Percentiles rank a stretch among this genome's conserved stretches.
Conservation (phyloP, 169 alveolate genomes). For the Eimeria falciformis region DNA sequence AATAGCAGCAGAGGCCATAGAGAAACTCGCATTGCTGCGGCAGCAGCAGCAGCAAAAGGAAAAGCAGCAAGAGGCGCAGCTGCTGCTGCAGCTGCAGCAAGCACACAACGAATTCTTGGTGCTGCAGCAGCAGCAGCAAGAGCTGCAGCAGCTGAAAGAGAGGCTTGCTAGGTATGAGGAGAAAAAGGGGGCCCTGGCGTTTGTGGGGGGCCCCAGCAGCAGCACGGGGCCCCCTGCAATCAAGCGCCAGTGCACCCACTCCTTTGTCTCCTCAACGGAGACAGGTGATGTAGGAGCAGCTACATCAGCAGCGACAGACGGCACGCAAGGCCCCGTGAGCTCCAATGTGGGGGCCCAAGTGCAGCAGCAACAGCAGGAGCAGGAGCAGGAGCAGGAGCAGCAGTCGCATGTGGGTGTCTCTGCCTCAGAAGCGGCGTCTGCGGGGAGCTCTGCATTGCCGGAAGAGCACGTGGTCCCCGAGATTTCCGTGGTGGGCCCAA, state of each 20-base stretch:
- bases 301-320: background rate
- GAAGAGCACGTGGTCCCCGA: too few relatives aligned
- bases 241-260: background rate
- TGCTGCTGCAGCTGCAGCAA: conserved; percentile 45
- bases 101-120: conserved; percentile 12
- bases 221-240: background rate
- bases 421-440: too few relatives aligned
- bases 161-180: background rate
- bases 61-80: conserved; percentile 3
- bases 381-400: background rate
- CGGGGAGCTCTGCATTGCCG: too few relatives aligned
- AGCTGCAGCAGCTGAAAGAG: background rate
- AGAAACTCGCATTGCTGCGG: conserved; percentile 18
- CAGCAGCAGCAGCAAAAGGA: conserved; percentile 25
- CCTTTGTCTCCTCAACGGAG: too few relatives aligned
- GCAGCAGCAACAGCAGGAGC: background rate
- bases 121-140: conserved; percentile 48
- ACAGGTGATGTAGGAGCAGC: too few relatives aligned
- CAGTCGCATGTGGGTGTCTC: background rate
- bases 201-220: conserved; percentile 16
- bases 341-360: background rate
- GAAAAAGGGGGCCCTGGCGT: background rate
- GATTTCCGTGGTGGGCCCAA: too few relatives aligned
- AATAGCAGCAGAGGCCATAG: background rate
- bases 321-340: background rate